Evolutionary conservation across 352 stramenopile genomes (phyloP).

Genomic region (Globisporangium parvum): DNA sequence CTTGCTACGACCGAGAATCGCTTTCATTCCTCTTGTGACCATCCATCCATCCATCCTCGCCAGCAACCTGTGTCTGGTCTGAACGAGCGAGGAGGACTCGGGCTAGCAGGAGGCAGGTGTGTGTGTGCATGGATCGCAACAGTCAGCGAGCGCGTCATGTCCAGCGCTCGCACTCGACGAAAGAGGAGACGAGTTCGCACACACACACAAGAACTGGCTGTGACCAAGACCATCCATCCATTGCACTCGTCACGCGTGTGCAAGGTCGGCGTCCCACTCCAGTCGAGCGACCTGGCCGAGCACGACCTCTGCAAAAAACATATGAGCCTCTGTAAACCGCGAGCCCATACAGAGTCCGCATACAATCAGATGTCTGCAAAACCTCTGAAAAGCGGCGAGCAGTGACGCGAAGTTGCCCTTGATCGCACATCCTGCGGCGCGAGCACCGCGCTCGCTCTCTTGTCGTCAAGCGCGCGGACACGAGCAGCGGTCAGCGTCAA

Average conservation of each 20-base stretch:
- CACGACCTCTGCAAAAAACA: too few species aligned
- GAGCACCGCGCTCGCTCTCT: too few species aligned
- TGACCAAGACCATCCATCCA: background rate
- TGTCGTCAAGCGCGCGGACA: too few species aligned
- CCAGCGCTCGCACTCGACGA: background rate
- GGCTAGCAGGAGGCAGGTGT: background rate
- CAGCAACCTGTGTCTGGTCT: background rate
- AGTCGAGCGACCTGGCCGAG: too few species aligned
- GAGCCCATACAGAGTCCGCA: background rate
- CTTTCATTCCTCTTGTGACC: too few species aligned
- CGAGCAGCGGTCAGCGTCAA: too few species aligned
- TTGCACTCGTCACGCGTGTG: background rate
- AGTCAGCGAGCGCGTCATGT: background rate
- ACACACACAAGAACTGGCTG: background rate
- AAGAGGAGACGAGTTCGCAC: background rate
- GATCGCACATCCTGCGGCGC: too few species aligned
- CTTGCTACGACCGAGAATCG: too few species aligned
- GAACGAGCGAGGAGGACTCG: background rate
- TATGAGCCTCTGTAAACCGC: too few species aligned
- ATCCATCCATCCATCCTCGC: conserved; percentile 5
- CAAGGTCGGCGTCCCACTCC: background rate
- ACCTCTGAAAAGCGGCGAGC: too few species aligned
- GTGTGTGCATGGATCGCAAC: background rate
- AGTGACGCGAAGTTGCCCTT: too few species aligned
- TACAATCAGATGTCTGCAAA: too few species aligned